Evolutionary conservation across 768 basidiomycete genomes (phyloP), one percentile per base, ranked within the genome.

Genomic region (Chalciporus pseudorubinellus): DNA sequence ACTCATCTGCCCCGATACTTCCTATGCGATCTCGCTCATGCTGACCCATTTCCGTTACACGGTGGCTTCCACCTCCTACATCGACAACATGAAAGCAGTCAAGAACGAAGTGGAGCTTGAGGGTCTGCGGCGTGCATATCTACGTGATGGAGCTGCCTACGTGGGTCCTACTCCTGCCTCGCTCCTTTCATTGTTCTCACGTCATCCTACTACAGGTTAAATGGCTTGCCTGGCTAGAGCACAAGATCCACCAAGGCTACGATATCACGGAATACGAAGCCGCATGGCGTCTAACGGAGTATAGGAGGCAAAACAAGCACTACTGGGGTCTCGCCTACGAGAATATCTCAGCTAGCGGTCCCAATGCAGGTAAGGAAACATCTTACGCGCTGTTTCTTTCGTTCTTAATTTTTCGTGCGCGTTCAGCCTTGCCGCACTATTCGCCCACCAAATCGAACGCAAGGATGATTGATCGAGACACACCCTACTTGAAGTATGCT

Each of bases 341-440:
- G 69, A 90, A 85, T 49, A 95, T 98, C 55, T 90, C 87, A 20
- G 95, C 90, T 2, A 84, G 81, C 34, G 95, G 95, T 3, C 78
- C 89, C 3, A 95, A 99, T 65, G 95, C 91, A 48, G 81, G 81
- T 81, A 49, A 55, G 77, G n/a, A 63, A 14, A 36, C 13, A 33
- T 36, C 10, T 1, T 53, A n/a, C 29, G 40, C 22, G 41, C 22
- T 36, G 29, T 20, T 21, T 21, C 28, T 4, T 54, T 22, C 16
- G 39, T 41, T 39, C 21, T 48, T n/a, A 50, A 40, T 39, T n/a
- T 38, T 44, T 2, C 28, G 16, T 29, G n/a, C 11, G n/a, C n/a
- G n/a, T n/a, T n/a, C n/a, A 80, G 95, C 95, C 14, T 72, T 98
- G 21, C 94, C 95, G 6, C 97, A 99, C 71, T 98, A 99, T 69